A percentile compares a stretch with the other conserved stretches of the same genome.
These are phyloP conservation scores for Nissolia schottii DNA, from an alignment of 306 rosid genomes.

Conservation along the genomic window DNA sequence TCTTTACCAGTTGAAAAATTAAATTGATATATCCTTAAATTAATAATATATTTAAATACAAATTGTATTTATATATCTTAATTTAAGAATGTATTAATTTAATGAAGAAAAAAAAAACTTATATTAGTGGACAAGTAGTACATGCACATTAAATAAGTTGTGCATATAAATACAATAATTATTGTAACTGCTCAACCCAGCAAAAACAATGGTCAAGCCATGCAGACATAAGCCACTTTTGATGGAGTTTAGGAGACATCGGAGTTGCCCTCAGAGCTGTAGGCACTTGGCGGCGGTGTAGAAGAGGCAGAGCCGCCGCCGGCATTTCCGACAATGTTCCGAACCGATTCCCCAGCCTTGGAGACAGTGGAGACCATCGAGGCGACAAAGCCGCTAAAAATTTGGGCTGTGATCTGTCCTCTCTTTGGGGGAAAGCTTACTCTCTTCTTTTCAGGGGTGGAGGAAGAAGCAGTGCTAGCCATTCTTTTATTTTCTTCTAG, in stretches of 20 bases:
- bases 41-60: too few species aligned
- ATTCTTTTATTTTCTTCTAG: too few species aligned
- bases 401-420: conserved; percentile 25
- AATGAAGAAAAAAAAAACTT: too few species aligned
- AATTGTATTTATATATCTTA: too few species aligned
- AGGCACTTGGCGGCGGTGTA: conserved; percentile 12
- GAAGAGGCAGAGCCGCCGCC: neutral
- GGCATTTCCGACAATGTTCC: neutral
- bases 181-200: neutral
- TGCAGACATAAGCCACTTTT: neutral
- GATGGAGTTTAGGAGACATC: neutral
- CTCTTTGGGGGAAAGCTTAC: neutral
- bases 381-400: neutral
- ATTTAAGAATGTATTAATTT: too few species aligned
- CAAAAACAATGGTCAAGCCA: conserved; percentile 5
- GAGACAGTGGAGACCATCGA: neutral
- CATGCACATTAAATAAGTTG: neutral
- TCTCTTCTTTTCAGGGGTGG: neutral
- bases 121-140: too few species aligned
- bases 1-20: too few species aligned
- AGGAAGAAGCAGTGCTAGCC: neutral
- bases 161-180: too few species aligned
- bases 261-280: conserved; percentile 16
- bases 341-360: neutral
- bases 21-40: too few species aligned